These are phyloP conservation scores for Suzukiozyma palmioleophila DNA, from an alignment of 1,139 yeast genomes.

Conservation along the genomic window DNA sequence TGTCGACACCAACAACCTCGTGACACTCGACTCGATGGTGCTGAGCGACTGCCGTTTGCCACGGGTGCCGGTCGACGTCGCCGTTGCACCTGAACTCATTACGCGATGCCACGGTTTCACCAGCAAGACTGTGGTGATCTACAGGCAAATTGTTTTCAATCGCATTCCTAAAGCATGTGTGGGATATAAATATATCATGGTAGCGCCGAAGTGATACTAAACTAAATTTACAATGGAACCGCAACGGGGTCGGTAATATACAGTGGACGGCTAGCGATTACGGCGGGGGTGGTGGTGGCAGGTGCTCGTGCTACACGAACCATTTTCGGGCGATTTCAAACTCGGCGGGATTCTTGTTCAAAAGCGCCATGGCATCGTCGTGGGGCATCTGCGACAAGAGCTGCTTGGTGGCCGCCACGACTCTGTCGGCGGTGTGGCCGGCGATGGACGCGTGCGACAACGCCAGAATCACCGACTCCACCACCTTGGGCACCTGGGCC, in stretches of 20 bases:
- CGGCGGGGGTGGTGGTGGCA: no score
- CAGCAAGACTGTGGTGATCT: no score
- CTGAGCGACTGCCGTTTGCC: slow-evolving; percentile 38
- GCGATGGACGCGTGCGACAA: slow-evolving; percentile 60
- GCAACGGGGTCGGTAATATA: no score
- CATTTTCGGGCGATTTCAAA: slow-evolving; percentile 60
- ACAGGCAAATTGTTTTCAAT: no score
- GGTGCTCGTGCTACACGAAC: no score
- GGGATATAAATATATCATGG: no score
- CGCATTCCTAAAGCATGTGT: no score
- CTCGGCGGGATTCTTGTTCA: slow-evolving; percentile 61
- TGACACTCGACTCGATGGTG: slow-evolving; percentile 80
- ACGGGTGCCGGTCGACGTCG: slow-evolving; percentile 1
- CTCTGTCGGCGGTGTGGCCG: slow-evolving; percentile 67
- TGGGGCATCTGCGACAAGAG: slow-evolving; percentile 49
- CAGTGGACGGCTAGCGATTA: no score
- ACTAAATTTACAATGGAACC: no score
- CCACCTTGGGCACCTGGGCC: slow-evolving; percentile 56
- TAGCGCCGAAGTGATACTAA: no score
- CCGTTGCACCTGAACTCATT: not conserved
- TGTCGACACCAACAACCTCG: slow-evolving; percentile 80
- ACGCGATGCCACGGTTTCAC: no score
- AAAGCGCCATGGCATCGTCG: slow-evolving; percentile 59
- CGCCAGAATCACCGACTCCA: slow-evolving; percentile 77
- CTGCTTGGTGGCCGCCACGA: slow-evolving; percentile 56